phyloP scores from a whole-genome alignment of 2,329 filamentous ascomycete species.

The Talaromyces rugulosus region DNA sequence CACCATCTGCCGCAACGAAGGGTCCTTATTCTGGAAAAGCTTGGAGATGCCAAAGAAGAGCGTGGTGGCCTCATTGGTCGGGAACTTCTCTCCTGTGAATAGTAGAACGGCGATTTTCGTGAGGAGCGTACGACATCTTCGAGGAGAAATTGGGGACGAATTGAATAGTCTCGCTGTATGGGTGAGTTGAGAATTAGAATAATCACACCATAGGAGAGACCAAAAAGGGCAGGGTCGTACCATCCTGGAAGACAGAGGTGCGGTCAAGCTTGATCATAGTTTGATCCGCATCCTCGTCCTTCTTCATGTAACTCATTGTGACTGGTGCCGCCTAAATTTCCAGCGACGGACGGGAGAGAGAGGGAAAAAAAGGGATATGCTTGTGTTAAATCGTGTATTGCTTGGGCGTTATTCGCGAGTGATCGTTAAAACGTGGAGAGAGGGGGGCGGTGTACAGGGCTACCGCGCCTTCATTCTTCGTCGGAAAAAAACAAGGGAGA shows the following conservation, averaged over 20 bases:
- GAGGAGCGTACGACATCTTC: conserved; percentile 93
- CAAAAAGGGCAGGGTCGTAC: conserved; percentile 48
- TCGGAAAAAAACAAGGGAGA: neutral
- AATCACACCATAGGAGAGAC: conserved; percentile 15
- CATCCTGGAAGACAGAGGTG: conserved; percentile 98
- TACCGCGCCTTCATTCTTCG: conserved; percentile 32
- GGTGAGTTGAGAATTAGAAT: conserved; percentile 5
- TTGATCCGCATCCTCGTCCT: conserved; percentile 94
- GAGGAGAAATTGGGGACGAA: conserved; percentile 90
- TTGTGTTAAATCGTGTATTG: conserved; percentile 11
- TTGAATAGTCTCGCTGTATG: conserved; percentile 88
- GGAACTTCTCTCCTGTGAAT: conserved; percentile 96
- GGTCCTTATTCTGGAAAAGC: conserved; percentile 99
- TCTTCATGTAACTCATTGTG: conserved; percentile 94
- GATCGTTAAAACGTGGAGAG: conserved; percentile 6
- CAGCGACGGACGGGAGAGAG: neutral
- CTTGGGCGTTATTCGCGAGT: conserved; percentile 3
- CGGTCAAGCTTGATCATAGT: conserved; percentile 96
- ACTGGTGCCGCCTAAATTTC: conserved; percentile 20
- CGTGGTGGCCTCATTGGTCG: conserved; percentile 92
- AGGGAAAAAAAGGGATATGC: neutral
- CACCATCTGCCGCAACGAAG: conserved; percentile 96
- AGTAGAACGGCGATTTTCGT: conserved; percentile 96
- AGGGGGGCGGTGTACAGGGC: conserved; percentile 19
- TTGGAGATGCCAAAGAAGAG: conserved; percentile 99